phyloP scores from a whole-genome alignment of 306 rosid genomes.

The Ormosia emarginata region DNA sequence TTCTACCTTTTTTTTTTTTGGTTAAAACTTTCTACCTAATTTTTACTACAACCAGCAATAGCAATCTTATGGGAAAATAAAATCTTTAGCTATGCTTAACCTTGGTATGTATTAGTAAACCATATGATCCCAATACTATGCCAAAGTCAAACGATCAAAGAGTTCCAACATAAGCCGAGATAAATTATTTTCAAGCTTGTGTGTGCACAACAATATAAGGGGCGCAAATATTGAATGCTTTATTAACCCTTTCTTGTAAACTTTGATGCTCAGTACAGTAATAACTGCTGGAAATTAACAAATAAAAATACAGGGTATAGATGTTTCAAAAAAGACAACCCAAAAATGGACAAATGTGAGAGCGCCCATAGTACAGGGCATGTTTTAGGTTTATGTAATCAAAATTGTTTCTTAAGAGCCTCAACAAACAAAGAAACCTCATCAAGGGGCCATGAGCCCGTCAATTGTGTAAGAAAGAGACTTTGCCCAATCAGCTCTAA shows the following conservation, averaged over 20 bases:
- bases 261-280: conserved; percentile 12
- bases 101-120: not conserved
- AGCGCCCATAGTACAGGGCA: conserved; percentile 2
- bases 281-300: not conserved
- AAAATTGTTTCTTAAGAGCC: conserved; percentile 44
- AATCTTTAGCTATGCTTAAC: not conserved
- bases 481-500: conserved; percentile 81
- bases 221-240: not conserved
- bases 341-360: not conserved
- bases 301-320: not conserved
- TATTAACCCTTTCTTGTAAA: conserved; percentile 1
- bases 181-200: not conserved
- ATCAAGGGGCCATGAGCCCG: conserved; percentile 82
- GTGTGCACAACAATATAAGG: not conserved
- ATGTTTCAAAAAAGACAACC: not conserved
- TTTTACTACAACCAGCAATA: not conserved
- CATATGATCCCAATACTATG: not conserved
- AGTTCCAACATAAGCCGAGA: not conserved
- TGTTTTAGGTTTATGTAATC: conserved; percentile 16
- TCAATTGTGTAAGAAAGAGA: conserved; percentile 82
- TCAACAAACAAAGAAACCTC: conserved; percentile 17
- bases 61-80: not conserved
- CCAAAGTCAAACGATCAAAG: not conserved
- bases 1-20: not conserved
- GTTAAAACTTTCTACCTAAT: not conserved